Base-by-base conservation (phyloP, 1,139 yeast genomes). In the Blastobotrys capitulatus region DNA sequence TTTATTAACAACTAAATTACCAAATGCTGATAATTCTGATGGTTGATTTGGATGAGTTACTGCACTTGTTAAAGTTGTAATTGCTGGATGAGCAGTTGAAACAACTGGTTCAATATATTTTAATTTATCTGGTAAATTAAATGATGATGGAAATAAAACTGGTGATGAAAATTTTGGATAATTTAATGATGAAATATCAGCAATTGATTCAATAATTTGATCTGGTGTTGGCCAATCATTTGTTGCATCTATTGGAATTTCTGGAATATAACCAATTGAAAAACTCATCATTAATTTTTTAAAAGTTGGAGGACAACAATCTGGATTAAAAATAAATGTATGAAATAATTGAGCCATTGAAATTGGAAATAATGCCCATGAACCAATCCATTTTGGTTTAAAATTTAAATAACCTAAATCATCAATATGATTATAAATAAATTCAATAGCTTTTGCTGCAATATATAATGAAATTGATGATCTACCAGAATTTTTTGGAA, bases 291-390 rank as follows among this genome's bases (percentile, higher is more conserved):
- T 57, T 22, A 66, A 44, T 22, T 57, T 54, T 27, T 54, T 57
- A 57, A 71, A 67, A 31, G 59, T 56, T 19, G 53, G 44, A 1
- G 75, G 71, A 41, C 68, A 61, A 42, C 62, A 57, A 34, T 68
- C 72, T 3, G 69, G 70, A 46, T 68, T 60, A 53, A 64, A 61
- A 37, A 69, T 57, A 44, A 65, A 66, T 3, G 69, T 55, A 52
- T 69, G 63, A 51, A 70, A 65, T 45, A 71, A 61, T 57, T 71
- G 74, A n/a, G 70, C 62, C 52, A 66, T 61, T 13, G 75, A 70
- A 34, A 69, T 53, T 6, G 75, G 75, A 58, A 70, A 68, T 47
- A 71, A 56, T 12, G 65, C 60, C 74, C 74, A 71, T 12, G 72
- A 60, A 1, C 73, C 74, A 19, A 68, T 52, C 45, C 64, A 52